phyloP scores from a whole-genome alignment of 441 rosid species.

The Bruguiera hainesii region DNA sequence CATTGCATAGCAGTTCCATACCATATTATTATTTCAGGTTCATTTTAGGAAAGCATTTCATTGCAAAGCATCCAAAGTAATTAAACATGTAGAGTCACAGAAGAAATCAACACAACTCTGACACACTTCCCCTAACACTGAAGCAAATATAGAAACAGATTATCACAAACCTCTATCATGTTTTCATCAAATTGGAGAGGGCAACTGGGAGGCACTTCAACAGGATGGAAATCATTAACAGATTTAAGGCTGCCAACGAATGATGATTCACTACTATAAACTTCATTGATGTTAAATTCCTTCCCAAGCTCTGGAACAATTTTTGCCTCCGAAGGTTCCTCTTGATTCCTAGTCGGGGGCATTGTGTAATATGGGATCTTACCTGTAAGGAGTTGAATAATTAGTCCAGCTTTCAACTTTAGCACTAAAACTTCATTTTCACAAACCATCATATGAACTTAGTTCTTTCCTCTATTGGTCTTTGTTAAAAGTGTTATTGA shows the following conservation, averaged over 20 bases:
- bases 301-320: constrained; percentile 71
- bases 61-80: too few species aligned
- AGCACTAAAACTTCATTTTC: not conserved
- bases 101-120: too few species aligned
- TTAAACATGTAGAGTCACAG: too few species aligned
- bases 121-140: not conserved
- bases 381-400: constrained; percentile 45
- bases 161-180: constrained; percentile 68
- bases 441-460: not conserved
- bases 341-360: constrained; percentile 78
- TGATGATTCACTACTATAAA: constrained; percentile 73
- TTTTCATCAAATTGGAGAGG: constrained; percentile 69
- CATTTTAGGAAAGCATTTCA: too few species aligned
- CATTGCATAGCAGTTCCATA: too few species aligned
- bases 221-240: constrained; percentile 51
- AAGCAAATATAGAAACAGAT: not conserved
- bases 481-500: not conserved
- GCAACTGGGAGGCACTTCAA: constrained; percentile 66
- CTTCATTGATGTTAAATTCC: constrained; percentile 82
- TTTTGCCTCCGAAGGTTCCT: constrained; percentile 62
- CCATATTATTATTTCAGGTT: too few species aligned
- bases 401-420: constrained; percentile 5
- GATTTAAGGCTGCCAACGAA: constrained; percentile 91
- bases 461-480: not conserved
- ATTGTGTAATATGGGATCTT: constrained; percentile 86